Base-by-base conservation (phyloP, 257 asterid species). In the Solanum tacnaense region DNA sequence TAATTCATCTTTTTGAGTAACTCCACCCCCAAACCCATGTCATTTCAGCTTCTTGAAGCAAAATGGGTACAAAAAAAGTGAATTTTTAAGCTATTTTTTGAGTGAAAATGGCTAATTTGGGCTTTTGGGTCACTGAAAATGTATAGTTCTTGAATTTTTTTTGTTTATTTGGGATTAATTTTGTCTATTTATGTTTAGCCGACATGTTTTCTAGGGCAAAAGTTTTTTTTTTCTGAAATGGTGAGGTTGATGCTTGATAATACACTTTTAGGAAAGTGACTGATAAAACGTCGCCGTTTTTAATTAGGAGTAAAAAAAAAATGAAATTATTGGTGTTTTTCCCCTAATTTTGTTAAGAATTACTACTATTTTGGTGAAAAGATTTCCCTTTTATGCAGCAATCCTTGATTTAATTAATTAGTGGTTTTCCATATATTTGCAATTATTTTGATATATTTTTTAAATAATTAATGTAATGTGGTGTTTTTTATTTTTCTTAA, bases 241-340 rank as follows among this genome's bases (percentile, higher is more conserved):
- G n/a, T 56, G 65, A 56, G 65, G 65, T 15, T 49, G 58, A 49
- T 49, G 8, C 10, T 56, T 56, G n/a, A 2, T 18, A n/a, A 56
- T 56, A 56, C 34, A 49, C 44, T 70, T 67, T 67, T 82, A 15
- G 25, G 83, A 35, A 31, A 79, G 41, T 1, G 27, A 41, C 15
- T 23, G 5, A 72, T 15, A 13, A 87, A 87, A 91, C 93, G 92
- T 9, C 39, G 91, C 88, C 96, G 91, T 90, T 58, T 88, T 83
- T 15, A 16, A 8, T 27, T 27, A 79, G 85, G 67, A 13, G 27
- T 6, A 27, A 82, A 27, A 38, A 13, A 5, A 1, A 15, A 3
- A 18, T 6, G 13, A 3, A 52, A 44, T 49, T 34, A 20, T 84
- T 13, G 15, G 27, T 41, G 29, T 29, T 10, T 75, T 56, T 84